phyloP scores from a whole-genome alignment of 495 filamentous ascomycete species.

The Neurospora tetraspora region DNA sequence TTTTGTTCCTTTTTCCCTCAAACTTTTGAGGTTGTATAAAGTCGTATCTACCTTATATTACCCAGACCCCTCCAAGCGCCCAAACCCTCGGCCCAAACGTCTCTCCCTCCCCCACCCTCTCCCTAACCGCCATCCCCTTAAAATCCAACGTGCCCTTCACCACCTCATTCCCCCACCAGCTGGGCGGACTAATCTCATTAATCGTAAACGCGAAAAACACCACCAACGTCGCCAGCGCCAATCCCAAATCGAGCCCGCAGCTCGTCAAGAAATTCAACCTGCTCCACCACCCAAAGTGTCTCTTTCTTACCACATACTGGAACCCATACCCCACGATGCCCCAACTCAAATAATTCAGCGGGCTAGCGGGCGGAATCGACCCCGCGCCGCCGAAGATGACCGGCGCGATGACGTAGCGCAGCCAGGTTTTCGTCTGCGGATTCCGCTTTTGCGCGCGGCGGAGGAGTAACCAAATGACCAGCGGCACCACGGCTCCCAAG shows the following conservation, averaged over 20 bases:
- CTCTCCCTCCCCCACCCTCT: slow-evolving; percentile 35
- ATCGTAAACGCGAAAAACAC: slow-evolving; percentile 52
- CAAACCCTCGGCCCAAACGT: slow-evolving; percentile 51
- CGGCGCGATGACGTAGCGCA: slow-evolving; percentile 52
- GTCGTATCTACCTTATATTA: not conserved
- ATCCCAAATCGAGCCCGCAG: slow-evolving; percentile 50
- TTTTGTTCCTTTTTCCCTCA: not conserved
- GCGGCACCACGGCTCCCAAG: slow-evolving; percentile 45
- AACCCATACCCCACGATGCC: slow-evolving; percentile 56
- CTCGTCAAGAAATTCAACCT: slow-evolving; percentile 54
- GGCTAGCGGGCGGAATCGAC: slow-evolving; percentile 54
- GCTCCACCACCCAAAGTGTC: slow-evolving; percentile 57
- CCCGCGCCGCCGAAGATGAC: slow-evolving; percentile 60
- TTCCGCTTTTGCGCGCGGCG: slow-evolving; percentile 36
- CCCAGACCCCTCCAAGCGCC: slow-evolving; percentile 4
- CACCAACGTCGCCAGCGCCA: slow-evolving; percentile 51
- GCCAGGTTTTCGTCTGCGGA: slow-evolving; percentile 29
- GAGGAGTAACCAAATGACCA: slow-evolving; percentile 41
- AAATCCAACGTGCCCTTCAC: slow-evolving; percentile 41
- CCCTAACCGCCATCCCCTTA: slow-evolving; percentile 41
- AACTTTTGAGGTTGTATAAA: not conserved
- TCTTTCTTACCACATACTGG: slow-evolving; percentile 48
- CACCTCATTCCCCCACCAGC: slow-evolving; percentile 47
- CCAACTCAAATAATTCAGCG: slow-evolving; percentile 62
- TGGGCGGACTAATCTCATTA: slow-evolving; percentile 35